Conservation (phyloP, 352 stramenopile genomes). For the Globisporangium nagaii region DNA sequence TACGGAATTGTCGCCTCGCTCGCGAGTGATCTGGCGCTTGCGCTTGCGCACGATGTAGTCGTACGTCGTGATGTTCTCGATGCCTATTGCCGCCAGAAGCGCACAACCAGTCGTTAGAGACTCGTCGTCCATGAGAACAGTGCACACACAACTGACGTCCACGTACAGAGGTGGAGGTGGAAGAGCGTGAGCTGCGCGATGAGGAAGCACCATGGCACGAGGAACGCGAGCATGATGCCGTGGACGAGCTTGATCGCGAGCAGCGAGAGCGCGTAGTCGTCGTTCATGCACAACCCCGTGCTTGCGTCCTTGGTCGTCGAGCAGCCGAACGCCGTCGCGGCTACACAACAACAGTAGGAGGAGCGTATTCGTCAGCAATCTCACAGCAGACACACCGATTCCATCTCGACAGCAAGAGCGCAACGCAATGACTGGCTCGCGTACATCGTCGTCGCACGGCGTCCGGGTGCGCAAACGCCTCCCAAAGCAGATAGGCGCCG, state of each 20-base stretch:
- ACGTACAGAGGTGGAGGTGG: slow-evolving; percentile 81
- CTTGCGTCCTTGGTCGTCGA: slow-evolving; percentile 28
- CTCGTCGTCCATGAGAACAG: too few relatives aligned
- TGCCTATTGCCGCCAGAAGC: slow-evolving; percentile 23
- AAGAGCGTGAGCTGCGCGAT: slow-evolving; percentile 78
- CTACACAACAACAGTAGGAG: slow-evolving; percentile 1
- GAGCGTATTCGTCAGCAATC: not conserved
- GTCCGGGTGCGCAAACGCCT: slow-evolving; percentile 12
- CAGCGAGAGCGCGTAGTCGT: slow-evolving; percentile 47
- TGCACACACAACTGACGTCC: too few relatives aligned
- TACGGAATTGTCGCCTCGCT: slow-evolving; percentile 53
- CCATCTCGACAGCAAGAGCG: too few relatives aligned
- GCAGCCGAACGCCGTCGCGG: slow-evolving; percentile 65
- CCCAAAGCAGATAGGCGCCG: slow-evolving; percentile 51
- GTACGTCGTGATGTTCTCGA: slow-evolving; percentile 82
- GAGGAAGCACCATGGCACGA: slow-evolving; percentile 70
- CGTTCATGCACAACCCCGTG: slow-evolving; percentile 47
- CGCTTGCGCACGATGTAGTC: slow-evolving; percentile 85
- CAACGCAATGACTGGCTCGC: too few relatives aligned
- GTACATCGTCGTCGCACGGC: slow-evolving; percentile 36
- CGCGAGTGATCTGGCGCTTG: slow-evolving; percentile 62
- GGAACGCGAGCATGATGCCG: slow-evolving; percentile 54
- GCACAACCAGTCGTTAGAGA: slow-evolving; percentile 1
- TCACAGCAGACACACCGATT: not conserved
- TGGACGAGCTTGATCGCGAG: slow-evolving; percentile 58